Percentiles rank a stretch among this genome's conserved stretches.
phyloP scores from a whole-genome alignment of 2,329 filamentous ascomycete genomes.

The Fusarium redolens region DNA sequence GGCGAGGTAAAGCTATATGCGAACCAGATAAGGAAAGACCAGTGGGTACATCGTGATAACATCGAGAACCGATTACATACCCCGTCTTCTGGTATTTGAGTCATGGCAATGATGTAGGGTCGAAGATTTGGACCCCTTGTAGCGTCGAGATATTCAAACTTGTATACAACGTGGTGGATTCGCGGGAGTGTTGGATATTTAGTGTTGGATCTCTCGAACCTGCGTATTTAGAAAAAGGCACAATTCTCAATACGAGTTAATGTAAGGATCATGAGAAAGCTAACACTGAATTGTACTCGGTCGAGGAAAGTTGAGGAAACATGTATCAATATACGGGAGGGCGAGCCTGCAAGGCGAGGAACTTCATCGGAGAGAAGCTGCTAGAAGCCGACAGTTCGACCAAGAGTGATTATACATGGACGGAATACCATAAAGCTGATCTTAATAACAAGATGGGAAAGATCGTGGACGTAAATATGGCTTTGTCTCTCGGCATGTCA shows the following conservation, averaged over 20 bases:
- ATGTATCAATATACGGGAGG: neutral
- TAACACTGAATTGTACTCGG: rapidly evolving
- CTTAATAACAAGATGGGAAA: rapidly evolving
- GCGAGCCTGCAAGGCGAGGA: neutral
- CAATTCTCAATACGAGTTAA: rapidly evolving
- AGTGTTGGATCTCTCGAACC: neutral
- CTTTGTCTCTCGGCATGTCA: neutral
- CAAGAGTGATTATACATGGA: neutral
- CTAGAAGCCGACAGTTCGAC: neutral
- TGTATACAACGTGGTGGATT: neutral
- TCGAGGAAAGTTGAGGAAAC: neutral
- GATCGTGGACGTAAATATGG: rapidly evolving
- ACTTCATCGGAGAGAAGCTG: neutral
- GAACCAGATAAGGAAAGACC: no score
- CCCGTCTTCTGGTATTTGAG: rapidly evolving
- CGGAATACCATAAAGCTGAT: rapidly evolving
- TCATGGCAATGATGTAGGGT: rapidly evolving
- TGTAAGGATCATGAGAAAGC: rapidly evolving
- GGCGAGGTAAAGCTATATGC: neutral
- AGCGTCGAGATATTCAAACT: neutral
- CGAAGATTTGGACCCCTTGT: neutral
- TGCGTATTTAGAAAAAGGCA: neutral
- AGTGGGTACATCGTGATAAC: neutral
- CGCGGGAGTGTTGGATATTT: rapidly evolving
- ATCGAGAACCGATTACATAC: rapidly evolving